A percentile compares a stretch with the other conserved stretches of the same genome.
These are phyloP conservation scores for Penicillium paxilli DNA, from an alignment of 495 filamentous ascomycete genomes.

Conservation along the genomic window DNA sequence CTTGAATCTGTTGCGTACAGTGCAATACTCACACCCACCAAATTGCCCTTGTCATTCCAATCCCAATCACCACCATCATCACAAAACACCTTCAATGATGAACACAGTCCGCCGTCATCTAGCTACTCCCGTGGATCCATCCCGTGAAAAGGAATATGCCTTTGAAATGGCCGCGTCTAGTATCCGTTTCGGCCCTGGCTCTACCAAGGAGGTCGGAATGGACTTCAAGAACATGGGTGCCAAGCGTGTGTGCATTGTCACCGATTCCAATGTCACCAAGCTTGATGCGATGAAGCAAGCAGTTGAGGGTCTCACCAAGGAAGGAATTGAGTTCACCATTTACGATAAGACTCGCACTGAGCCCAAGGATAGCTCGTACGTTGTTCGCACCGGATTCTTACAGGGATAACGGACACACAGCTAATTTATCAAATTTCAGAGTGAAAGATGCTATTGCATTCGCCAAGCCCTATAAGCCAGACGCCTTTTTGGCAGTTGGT, in stretches of 20 bases:
- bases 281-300: conserved; percentile 85
- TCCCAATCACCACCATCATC: conserved; percentile 69
- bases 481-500: conserved; percentile 91
- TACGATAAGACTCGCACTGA: conserved; percentile 79
- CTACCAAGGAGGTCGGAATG: conserved; percentile 98
- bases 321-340: conserved; percentile 78
- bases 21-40: conserved; percentile 88
- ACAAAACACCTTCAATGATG: conserved; percentile 51
- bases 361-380: conserved; percentile 89
- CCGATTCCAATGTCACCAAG: conserved; percentile 74
- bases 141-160: conserved; percentile 89
- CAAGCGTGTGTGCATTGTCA: conserved; percentile 86
- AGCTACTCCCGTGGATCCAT: conserved; percentile 70
- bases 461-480: conserved; percentile 72
- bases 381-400: conserved; percentile 4
- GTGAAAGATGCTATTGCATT: conserved; percentile 87
- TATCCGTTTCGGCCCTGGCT: conserved; percentile 90
- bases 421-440: conserved; percentile 35
- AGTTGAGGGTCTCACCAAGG: conserved; percentile 68
- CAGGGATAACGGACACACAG: background rate
- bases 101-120: conserved; percentile 59
- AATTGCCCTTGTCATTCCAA: conserved; percentile 92
- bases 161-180: conserved; percentile 96
- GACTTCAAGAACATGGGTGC: conserved; percentile 89
- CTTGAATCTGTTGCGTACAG: conserved; percentile 77